phyloP scores from a whole-genome alignment of 164 flowering plant species.

The Sedum album region DNA sequence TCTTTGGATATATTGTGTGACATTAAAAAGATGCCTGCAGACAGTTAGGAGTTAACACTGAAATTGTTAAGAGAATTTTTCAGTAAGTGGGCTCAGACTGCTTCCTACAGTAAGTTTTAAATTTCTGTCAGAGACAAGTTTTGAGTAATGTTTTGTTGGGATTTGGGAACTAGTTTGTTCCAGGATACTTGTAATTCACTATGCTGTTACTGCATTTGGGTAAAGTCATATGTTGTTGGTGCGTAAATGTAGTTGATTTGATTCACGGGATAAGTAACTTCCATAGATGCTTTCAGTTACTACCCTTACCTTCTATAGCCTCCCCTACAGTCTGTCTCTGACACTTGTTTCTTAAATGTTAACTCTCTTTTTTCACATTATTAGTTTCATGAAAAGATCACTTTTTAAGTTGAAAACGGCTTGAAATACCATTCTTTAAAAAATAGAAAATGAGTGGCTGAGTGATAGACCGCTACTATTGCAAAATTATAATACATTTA shows the following conservation, averaged over 20 bases:
- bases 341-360: slow-evolving; percentile 21
- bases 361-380: not conserved
- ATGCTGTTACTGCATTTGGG: not conserved
- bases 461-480: too few relatives aligned
- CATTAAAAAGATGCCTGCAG: not conserved
- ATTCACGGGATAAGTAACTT: slow-evolving; percentile 6
- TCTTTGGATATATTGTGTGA: not conserved
- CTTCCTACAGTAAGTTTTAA: not conserved
- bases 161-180: not conserved
- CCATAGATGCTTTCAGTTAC: not conserved
- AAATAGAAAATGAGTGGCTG: too few relatives aligned
- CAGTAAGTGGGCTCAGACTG: not conserved
- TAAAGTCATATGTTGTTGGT: not conserved
- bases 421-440: too few relatives aligned
- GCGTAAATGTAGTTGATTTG: slow-evolving; percentile 3
- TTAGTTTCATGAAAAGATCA: not conserved
- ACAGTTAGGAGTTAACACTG: not conserved
- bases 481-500: not conserved
- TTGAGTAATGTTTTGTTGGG: not conserved
- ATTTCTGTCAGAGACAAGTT: not conserved
- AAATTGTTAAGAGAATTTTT: not conserved
- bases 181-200: not conserved
- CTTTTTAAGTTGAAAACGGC: not conserved
- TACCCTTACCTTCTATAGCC: slow-evolving; percentile 4
- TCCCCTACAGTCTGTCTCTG: slow-evolving; percentile 17